phyloP scores from a whole-genome alignment of 345 rosid species.

The Eucalyptus albens region DNA sequence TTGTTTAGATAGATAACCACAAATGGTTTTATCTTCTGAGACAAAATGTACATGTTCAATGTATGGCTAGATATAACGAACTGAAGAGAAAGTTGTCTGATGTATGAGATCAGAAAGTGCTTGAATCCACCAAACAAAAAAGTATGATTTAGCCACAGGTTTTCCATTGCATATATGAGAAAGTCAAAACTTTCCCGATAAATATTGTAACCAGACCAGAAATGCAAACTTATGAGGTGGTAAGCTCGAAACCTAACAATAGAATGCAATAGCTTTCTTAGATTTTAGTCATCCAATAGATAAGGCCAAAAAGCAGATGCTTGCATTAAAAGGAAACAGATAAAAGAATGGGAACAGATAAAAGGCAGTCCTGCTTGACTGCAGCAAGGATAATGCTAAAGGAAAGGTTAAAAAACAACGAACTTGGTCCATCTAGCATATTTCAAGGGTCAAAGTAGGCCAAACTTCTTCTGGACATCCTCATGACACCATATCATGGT shows the following conservation, averaged over 20 bases:
- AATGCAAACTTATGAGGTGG: constrained; percentile 50
- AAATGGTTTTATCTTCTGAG: neutral
- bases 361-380: neutral
- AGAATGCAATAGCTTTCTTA: neutral
- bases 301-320: neutral
- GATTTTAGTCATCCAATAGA: neutral
- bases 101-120: neutral
- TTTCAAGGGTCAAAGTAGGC: neutral
- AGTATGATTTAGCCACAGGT: neutral
- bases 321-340: neutral
- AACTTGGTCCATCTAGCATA: neutral
- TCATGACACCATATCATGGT: neutral
- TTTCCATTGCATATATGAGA: neutral
- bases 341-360: neutral
- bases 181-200: constrained; percentile 14
- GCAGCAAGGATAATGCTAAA: neutral
- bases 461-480: neutral
- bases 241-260: constrained; percentile 32
- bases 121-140: neutral
- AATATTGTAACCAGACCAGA: constrained; percentile 65
- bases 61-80: neutral
- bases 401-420: neutral
- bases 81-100: neutral
- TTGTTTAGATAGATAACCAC: neutral
- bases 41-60: neutral